phyloP scores from a whole-genome alignment of 768 basidiomycete species.

The Pleurotus platypus region DNA sequence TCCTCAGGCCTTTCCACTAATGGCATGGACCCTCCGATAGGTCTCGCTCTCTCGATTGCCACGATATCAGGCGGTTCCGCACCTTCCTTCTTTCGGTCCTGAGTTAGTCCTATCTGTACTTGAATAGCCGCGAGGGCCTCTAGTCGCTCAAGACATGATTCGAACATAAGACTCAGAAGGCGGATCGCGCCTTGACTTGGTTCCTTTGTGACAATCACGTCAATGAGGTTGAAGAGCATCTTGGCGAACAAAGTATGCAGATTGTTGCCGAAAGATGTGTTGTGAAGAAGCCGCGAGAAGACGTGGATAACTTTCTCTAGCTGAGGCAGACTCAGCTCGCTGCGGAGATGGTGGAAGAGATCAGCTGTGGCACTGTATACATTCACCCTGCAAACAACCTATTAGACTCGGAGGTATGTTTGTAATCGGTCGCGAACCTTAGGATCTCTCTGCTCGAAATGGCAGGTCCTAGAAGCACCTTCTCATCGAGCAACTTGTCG shows the following conservation, averaged over 20 bases:
- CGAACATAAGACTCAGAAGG: slow-evolving; percentile 73
- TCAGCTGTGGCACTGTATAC: slow-evolving; percentile 91
- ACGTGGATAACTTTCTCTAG: slow-evolving; percentile 75
- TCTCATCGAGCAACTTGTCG: slow-evolving; percentile 88
- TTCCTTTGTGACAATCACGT: slow-evolving; percentile 76
- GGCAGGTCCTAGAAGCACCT: slow-evolving; percentile 81
- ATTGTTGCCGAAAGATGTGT: slow-evolving; percentile 72
- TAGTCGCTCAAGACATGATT: slow-evolving; percentile 81
- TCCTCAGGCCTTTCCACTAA: slow-evolving; percentile 82
- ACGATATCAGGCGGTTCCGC: slow-evolving; percentile 46
- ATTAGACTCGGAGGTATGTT: not conserved
- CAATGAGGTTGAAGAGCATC: slow-evolving; percentile 86
- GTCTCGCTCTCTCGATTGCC: slow-evolving; percentile 81
- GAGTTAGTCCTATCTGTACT: slow-evolving; percentile 44
- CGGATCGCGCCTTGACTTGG: slow-evolving; percentile 62
- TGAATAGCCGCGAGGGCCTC: slow-evolving; percentile 72
- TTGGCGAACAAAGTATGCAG: slow-evolving; percentile 91
- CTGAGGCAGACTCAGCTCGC: slow-evolving; percentile 74
- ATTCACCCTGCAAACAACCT: slow-evolving; percentile 47
- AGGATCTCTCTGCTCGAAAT: slow-evolving; percentile 84
- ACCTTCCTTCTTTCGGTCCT: slow-evolving; percentile 47
- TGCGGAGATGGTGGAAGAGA: slow-evolving; percentile 86
- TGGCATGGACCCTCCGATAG: slow-evolving; percentile 73
- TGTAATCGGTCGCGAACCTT: slow-evolving; percentile 41
- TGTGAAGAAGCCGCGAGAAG: slow-evolving; percentile 87